phyloP scores from a whole-genome alignment of 305 asterid species.

The Rubia occidens region DNA sequence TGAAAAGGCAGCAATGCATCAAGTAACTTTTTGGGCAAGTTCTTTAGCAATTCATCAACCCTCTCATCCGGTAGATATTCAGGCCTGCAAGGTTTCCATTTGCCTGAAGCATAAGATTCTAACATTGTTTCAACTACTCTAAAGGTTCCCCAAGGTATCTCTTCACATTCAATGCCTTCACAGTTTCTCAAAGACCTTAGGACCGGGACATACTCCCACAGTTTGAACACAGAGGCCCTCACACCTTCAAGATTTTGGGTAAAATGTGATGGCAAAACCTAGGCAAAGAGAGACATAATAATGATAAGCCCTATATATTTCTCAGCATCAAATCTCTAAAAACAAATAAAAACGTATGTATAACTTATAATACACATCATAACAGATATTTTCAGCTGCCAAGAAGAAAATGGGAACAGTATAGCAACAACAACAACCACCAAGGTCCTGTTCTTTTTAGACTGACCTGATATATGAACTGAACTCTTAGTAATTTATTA shows the following conservation, averaged over 20 bases:
- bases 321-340: neutral
- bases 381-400: neutral
- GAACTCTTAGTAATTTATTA: neutral
- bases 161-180: constrained; percentile 56
- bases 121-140: constrained; percentile 69
- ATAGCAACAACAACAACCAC: neutral
- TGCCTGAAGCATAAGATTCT: constrained; percentile 39
- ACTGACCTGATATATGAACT: too few relatives aligned
- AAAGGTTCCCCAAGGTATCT: constrained; percentile 84
- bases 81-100: constrained; percentile 84
- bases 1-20: constrained; percentile 72
- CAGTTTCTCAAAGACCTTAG: constrained; percentile 56
- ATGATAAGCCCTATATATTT: neutral
- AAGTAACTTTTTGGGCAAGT: constrained; percentile 52
- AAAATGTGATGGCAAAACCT: constrained; percentile 60
- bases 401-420: neutral
- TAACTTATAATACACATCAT: neutral
- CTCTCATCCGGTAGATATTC: constrained; percentile 75
- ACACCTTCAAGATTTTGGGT: constrained; percentile 76
- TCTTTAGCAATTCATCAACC: constrained; percentile 60
- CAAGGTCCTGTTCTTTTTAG: neutral
- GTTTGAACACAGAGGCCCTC: constrained; percentile 54
- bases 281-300: constrained; percentile 9
- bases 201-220: constrained; percentile 54
- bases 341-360: neutral